A percentile compares a stretch with the other conserved stretches of the same genome.
These are phyloP conservation scores for Croton setiger DNA, from an alignment of 441 rosid genomes.

Conservation along the genomic window DNA sequence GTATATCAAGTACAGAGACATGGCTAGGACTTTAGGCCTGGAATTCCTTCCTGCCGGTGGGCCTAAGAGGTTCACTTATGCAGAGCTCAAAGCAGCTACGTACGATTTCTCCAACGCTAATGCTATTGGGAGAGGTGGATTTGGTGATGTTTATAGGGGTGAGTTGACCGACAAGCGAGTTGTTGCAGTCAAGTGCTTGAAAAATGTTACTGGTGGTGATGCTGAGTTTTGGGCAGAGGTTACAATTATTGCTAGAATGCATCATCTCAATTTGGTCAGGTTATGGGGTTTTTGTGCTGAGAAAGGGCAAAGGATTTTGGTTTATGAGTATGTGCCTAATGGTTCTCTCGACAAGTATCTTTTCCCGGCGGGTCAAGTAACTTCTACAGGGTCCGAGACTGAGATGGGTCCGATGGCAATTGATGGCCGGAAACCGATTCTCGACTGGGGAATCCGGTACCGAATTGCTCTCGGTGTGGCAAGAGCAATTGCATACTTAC, in stretches of 20 bases:
- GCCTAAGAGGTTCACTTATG: conserved; percentile 55
- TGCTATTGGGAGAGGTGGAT: conserved; percentile 62
- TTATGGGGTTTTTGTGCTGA: conserved; percentile 74
- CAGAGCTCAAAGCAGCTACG: conserved; percentile 62
- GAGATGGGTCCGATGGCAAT: conserved; percentile 19
- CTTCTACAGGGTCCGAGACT: conserved; percentile 1
- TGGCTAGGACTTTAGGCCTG: conserved; percentile 68
- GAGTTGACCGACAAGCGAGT: conserved; percentile 54
- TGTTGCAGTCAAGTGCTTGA: conserved; percentile 65
- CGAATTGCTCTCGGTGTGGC: conserved; percentile 66
- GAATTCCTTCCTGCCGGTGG: conserved; percentile 70
- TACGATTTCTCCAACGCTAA: conserved; percentile 42
- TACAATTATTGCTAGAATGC: conserved; percentile 71
- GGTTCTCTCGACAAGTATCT: conserved; percentile 62
- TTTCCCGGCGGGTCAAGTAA: conserved; percentile 30
- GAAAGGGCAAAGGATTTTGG: conserved; percentile 57
- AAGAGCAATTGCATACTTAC: conserved; percentile 58
- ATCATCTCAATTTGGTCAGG: conserved; percentile 63
- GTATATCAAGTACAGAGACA: conserved; percentile 64
- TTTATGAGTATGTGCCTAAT: conserved; percentile 59
- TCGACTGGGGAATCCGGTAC: conserved; percentile 61
- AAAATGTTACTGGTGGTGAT: conserved; percentile 55
- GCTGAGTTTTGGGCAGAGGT: conserved; percentile 77
- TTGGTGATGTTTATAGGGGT: conserved; percentile 75
- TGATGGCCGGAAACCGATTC: conserved; percentile 31